phyloP scores from a whole-genome alignment of 1,284 basidiomycete genomes.

The Malassezia caprae region DNA sequence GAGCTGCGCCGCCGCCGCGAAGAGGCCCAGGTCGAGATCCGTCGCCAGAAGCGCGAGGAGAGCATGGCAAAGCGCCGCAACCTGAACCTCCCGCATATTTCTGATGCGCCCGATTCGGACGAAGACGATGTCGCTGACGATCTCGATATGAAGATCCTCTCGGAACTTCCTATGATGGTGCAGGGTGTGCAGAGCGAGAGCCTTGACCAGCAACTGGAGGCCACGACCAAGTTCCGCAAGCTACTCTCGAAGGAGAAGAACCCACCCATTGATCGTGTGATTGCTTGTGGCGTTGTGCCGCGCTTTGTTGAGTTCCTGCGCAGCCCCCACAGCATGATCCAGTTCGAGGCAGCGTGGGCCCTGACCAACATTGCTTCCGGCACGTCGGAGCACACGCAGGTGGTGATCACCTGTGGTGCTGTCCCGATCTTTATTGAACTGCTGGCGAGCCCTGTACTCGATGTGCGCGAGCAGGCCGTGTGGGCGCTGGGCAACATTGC shows the following conservation, averaged over 20 bases:
- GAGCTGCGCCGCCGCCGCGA: constrained; percentile 45
- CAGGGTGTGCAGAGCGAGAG: constrained; percentile 83
- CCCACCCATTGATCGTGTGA: constrained; percentile 97
- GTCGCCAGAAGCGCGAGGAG: constrained; percentile 47
- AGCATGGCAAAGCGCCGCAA: constrained; percentile 47
- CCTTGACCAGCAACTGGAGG: constrained; percentile 80
- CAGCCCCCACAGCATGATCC: constrained; percentile 78
- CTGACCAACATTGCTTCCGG: constrained; percentile 99
- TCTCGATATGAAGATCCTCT: constrained; percentile 58
- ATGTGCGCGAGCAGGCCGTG: constrained; percentile 48
- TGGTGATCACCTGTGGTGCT: constrained; percentile 85
- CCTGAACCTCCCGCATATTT: constrained; percentile 34
- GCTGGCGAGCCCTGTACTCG: constrained; percentile 43
- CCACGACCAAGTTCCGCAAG: constrained; percentile 91
- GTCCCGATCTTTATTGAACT: constrained; percentile 85
- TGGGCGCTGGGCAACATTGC: constrained; percentile 49
- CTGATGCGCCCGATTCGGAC: constrained; percentile 41
- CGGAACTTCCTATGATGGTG: constrained; percentile 70
- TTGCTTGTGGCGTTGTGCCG: constrained; percentile 91
- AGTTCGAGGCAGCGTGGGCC: constrained; percentile 99
- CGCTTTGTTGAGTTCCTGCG: constrained; percentile 93
- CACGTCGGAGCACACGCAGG: constrained; percentile 95
- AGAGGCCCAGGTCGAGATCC: constrained; percentile 48
- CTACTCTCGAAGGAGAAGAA: constrained; percentile 96
- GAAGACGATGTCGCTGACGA: constrained; percentile 32